Percentiles rank a stretch among this genome's conserved stretches.
These are phyloP conservation scores for Apocynum venetum DNA, from an alignment of 257 asterid genomes.

Conservation along the genomic window DNA sequence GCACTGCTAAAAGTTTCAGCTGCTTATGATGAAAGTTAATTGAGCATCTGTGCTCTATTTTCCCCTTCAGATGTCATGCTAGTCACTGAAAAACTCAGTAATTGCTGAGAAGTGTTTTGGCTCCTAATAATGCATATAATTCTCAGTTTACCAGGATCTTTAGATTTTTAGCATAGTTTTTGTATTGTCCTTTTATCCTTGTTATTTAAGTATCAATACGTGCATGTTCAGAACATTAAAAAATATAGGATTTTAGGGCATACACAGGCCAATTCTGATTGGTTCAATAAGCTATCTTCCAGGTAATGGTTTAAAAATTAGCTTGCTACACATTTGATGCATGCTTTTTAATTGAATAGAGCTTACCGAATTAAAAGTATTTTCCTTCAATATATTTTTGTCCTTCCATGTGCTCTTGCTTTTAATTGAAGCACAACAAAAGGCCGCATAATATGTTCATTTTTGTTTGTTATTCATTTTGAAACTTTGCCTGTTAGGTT, in stretches of 20 bases:
- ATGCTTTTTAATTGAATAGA: not conserved
- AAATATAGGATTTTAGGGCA: not conserved
- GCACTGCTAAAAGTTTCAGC: not conserved
- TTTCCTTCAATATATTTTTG: not conserved
- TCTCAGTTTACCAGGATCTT: not conserved
- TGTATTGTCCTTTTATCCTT: not conserved
- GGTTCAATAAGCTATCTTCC: not conserved
- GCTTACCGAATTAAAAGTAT: not conserved
- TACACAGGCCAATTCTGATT: not conserved
- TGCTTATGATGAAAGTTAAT: not conserved
- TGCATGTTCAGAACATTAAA: not conserved
- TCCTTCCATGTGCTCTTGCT: not conserved
- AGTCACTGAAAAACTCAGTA: not conserved
- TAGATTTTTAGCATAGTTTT: not conserved
- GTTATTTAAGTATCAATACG: not conserved
- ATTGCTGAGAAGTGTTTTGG: not conserved
- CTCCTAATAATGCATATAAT: not conserved
- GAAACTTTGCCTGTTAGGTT: conserved; percentile 36
- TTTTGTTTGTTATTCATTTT: not conserved
- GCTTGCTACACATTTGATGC: not conserved
- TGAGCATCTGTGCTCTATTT: not conserved
- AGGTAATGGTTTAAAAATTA: not conserved
- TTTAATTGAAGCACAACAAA: not conserved
- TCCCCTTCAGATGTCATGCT: not conserved
- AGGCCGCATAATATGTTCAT: not conserved